A percentile compares a stretch with the other conserved stretches of the same genome.
These are phyloP conservation scores for Cruciata laevipes DNA, from an alignment of 257 asterid genomes.

Conservation along the genomic window DNA sequence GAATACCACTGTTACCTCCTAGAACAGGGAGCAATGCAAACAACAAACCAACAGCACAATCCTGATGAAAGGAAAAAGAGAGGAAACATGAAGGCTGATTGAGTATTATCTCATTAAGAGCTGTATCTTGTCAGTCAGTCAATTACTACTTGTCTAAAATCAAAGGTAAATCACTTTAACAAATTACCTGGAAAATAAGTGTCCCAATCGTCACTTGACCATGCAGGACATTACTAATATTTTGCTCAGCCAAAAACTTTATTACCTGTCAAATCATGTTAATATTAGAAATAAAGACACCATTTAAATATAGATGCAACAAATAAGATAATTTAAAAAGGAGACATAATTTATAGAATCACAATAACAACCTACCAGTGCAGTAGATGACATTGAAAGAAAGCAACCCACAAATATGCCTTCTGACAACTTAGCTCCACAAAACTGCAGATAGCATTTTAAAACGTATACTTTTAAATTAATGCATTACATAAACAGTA, in stretches of 20 bases:
- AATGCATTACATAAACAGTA: background rate
- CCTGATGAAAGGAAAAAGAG: conserved; percentile 34
- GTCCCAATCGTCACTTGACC: conserved; percentile 98
- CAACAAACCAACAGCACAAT: conserved; percentile 90
- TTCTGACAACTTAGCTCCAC: conserved; percentile 85
- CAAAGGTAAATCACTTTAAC: conserved; percentile 5
- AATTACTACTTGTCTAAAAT: background rate
- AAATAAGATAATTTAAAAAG: conserved; percentile 13
- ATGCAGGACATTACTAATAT: conserved; percentile 57
- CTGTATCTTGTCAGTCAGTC: background rate
- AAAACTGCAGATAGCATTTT: conserved; percentile 45
- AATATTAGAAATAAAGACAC: conserved; percentile 1
- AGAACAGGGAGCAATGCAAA: conserved; percentile 92
- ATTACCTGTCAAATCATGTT: conserved; percentile 49
- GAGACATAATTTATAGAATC: conserved; percentile 4
- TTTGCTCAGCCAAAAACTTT: conserved; percentile 80
- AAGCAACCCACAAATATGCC: conserved; percentile 92
- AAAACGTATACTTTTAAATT: conserved; percentile 12
- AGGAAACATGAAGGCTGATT: conserved; percentile 1
- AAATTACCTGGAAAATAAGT: conserved; percentile 80
- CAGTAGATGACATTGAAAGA: conserved; percentile 97
- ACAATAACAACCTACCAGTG: conserved; percentile 47
- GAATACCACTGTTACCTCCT: conserved; percentile 81
- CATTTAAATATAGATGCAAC: background rate
- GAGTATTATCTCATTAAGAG: background rate